These are phyloP conservation scores for Euphorbia celastroides DNA, from an alignment of 441 rosid species.

Conservation along the genomic window DNA sequence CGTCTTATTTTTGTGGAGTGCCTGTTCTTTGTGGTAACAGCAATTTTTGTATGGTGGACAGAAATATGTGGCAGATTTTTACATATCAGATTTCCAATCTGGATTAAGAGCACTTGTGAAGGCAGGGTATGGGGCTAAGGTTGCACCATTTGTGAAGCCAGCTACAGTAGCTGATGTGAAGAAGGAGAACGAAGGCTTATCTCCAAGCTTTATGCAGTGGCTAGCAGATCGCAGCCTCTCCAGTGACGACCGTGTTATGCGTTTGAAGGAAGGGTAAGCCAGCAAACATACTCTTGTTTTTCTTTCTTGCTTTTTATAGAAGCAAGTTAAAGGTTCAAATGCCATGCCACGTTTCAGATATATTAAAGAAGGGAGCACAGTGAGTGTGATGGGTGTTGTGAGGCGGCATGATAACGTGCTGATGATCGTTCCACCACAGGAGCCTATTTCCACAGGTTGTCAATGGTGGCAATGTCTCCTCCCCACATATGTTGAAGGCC, in stretches of 20 bases:
- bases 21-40: neutral
- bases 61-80: constrained; percentile 86
- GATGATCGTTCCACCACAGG: constrained; percentile 71
- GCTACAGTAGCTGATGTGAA: constrained; percentile 63
- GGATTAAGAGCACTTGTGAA: constrained; percentile 88
- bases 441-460: constrained; percentile 76
- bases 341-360: constrained; percentile 36
- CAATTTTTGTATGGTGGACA: constrained; percentile 32
- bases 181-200: constrained; percentile 52
- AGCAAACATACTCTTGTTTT: neutral
- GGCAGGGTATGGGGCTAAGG: constrained; percentile 92
- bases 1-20: neutral
- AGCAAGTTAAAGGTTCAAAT: neutral
- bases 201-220: constrained; percentile 78
- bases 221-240: constrained; percentile 73
- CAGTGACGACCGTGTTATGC: constrained; percentile 68
- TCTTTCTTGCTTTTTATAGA: neutral
- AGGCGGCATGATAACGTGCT: constrained; percentile 77
- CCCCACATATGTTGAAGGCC: constrained; percentile 70
- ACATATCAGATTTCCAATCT: constrained; percentile 90
- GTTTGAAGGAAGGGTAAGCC: constrained; percentile 91
- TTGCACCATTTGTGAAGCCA: constrained; percentile 78
- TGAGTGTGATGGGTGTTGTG: constrained; percentile 88
- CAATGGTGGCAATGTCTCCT: constrained; percentile 71
- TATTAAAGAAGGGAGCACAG: constrained; percentile 90